Base-by-base conservation (phyloP, 2,329 filamentous ascomycete species). In the Botryotinia narcissicola region DNA sequence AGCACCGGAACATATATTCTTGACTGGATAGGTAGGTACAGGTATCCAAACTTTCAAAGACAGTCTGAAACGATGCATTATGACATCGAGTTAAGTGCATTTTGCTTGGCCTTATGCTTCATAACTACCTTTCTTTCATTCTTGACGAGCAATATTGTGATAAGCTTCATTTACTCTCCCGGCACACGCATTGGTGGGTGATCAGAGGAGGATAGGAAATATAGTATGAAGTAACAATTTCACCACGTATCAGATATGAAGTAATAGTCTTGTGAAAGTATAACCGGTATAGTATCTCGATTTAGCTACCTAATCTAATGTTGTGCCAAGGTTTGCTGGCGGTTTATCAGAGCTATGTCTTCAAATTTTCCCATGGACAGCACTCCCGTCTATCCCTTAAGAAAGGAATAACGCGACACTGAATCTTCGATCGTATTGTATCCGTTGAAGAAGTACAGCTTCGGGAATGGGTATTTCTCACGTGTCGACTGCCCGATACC, bases 351-450 rank as follows among this genome's bases (percentile, higher is more conserved):
- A 48, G 12, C 7, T 9, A 14, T 16, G 6, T 5, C 6, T 18
- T 44, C 16, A 44, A 44, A 44, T 5, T 44, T 7, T 25, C 4
- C 3, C 48, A 14, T 12, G 16, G 8, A 4, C 9, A 12, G 5
- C 37, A 20, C 10, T 18, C 3, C n/a, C 3, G 4, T 42, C 7
- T 18, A 0, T 22, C 9, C 3, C 25, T 29, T 9, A 10, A 5
- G 1, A 5, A 57, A 32, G 2, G 5, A 18, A 12, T 2, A 22
- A 8, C 20, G 18, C 1, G 14, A 29, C 20, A 8, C 6, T 3
- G 1, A n/a, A 0, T 25, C n/a, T 37, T n/a, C 7, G 1, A 25
- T 5, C 3, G 5, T 10, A 1, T 42, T 25, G n/a, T 42, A 16
- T 42, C 18, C 1, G 3, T 32, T 3, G n/a, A 29, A 42, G 48